Percentiles rank a stretch among this genome's conserved stretches.
Conservation (phyloP, 2,329 filamentous ascomycete genomes). For the Uncinocarpus reesii region DNA sequence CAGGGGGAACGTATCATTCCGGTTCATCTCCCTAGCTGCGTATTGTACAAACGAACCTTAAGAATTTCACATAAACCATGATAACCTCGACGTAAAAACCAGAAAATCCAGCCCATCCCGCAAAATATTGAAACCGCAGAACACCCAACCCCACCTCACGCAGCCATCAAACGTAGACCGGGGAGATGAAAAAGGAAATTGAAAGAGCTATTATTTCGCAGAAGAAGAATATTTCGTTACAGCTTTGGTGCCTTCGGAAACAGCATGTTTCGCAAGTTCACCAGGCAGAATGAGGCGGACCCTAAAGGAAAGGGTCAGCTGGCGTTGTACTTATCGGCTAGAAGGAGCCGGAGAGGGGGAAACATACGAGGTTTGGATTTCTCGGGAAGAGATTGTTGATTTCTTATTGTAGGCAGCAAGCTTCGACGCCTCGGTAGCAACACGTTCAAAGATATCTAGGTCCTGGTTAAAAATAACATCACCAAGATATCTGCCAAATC, state of each 20-base stretch:
- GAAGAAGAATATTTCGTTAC: conserved; percentile 99
- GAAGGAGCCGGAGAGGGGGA: too few species aligned
- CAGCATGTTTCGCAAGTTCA: conserved; percentile 98
- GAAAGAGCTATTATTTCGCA: conserved; percentile 83
- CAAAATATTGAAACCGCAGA: conserved; percentile 33
- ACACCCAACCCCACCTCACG: conserved; percentile 26
- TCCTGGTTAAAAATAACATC: conserved; percentile 18
- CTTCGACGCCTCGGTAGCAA: conserved; percentile 97
- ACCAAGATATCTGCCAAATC: background rate
- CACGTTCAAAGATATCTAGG: conserved; percentile 97
- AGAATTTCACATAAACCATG: conserved; percentile 8
- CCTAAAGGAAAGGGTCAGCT: conserved; percentile 31
- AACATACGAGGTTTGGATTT: conserved; percentile 89
- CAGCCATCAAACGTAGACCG: conserved; percentile 34
- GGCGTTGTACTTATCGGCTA: too few species aligned
- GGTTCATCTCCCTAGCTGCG: conserved; percentile 1
- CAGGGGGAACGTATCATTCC: background rate
- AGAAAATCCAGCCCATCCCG: conserved; percentile 36
- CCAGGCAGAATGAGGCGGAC: conserved; percentile 95
- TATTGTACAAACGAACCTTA: conserved; percentile 11
- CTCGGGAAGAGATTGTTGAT: conserved; percentile 97
- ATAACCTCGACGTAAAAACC: conserved; percentile 24
- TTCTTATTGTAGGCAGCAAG: conserved; percentile 99
- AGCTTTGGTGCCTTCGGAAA: conserved; percentile 98
- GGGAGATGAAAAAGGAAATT: conserved; percentile 29